These are phyloP conservation scores for Cladosporium cucumerinum DNA, from an alignment of 2,329 filamentous ascomycete species.

Conservation along the genomic window DNA sequence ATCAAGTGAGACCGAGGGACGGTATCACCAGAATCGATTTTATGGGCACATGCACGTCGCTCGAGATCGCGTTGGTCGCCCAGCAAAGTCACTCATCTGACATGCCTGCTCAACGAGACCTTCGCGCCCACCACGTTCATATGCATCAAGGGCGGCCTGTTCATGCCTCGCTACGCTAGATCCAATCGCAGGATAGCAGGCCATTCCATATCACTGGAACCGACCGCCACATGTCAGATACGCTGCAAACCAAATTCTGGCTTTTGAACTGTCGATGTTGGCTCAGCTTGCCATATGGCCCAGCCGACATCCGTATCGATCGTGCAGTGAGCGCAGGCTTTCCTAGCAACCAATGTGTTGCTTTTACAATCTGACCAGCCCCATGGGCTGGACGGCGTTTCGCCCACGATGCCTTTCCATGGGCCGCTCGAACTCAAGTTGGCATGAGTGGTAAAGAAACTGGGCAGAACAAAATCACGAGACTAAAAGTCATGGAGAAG, in stretches of 20 bases:
- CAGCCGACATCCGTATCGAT: neutral
- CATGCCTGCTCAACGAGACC: neutral
- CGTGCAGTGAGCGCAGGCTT: neutral
- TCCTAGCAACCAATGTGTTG: neutral
- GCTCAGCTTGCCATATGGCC: neutral
- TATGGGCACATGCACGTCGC: neutral
- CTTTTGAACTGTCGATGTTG: neutral
- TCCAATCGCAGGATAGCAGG: neutral
- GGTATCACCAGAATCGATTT: neutral
- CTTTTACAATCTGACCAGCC: neutral
- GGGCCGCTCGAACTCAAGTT: neutral
- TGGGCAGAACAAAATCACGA: neutral
- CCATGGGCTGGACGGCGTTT: neutral
- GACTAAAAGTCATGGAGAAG: neutral
- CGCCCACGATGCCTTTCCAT: neutral
- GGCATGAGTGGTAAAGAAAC: neutral
- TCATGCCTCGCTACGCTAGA: neutral
- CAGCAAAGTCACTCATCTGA: neutral
- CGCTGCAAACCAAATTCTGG: neutral
- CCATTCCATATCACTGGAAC: neutral
- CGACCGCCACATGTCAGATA: neutral
- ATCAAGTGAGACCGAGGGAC: conserved; percentile 25
- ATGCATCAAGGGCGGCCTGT: neutral
- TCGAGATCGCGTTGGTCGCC: neutral
- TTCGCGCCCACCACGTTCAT: neutral